A percentile compares a stretch with the other conserved stretches of the same genome.
Conservation (phyloP, 352 stramenopile genomes). For the Phytophthora fragariae region DNA sequence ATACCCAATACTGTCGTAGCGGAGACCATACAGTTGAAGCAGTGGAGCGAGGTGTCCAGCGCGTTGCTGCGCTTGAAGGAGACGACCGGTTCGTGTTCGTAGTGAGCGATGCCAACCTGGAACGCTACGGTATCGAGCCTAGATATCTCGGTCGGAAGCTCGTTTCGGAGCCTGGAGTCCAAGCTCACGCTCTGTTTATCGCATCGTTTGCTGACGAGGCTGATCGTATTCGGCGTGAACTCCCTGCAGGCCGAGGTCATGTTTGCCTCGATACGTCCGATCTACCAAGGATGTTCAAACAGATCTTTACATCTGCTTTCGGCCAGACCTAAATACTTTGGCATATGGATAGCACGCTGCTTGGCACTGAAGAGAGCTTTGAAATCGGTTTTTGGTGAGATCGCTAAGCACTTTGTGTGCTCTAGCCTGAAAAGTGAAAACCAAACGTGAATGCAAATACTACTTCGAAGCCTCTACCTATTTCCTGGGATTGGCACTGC, state of each 20-base stretch:
- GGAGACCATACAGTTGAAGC: constrained; percentile 96
- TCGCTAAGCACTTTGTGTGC: background rate
- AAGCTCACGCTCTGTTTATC: constrained; percentile 87
- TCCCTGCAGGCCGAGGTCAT: constrained; percentile 77
- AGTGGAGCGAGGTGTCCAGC: constrained; percentile 82
- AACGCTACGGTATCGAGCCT: constrained; percentile 90
- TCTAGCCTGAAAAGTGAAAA: too few species aligned
- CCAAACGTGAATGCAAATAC: background rate
- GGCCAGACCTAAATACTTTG: constrained; percentile 19
- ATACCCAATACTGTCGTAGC: constrained; percentile 94
- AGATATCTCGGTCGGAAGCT: constrained; percentile 63
- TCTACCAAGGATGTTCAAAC: constrained; percentile 83
- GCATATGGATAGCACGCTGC: background rate
- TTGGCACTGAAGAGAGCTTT: constrained; percentile 1
- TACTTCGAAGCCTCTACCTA: background rate
- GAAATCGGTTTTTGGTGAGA: background rate
- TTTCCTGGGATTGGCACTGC: background rate
- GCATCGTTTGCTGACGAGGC: constrained; percentile 88
- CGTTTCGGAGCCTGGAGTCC: constrained; percentile 57
- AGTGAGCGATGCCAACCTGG: constrained; percentile 96
- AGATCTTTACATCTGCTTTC: constrained; percentile 82
- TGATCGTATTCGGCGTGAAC: constrained; percentile 59
- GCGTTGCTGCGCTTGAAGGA: constrained; percentile 64
- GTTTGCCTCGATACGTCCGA: constrained; percentile 84
- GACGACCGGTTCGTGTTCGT: constrained; percentile 93